Evolutionary conservation across 140 eudicot species (phyloP), one percentile per base, ranked within the genome.

Genomic region (Erigeron philadelphicus): DNA sequence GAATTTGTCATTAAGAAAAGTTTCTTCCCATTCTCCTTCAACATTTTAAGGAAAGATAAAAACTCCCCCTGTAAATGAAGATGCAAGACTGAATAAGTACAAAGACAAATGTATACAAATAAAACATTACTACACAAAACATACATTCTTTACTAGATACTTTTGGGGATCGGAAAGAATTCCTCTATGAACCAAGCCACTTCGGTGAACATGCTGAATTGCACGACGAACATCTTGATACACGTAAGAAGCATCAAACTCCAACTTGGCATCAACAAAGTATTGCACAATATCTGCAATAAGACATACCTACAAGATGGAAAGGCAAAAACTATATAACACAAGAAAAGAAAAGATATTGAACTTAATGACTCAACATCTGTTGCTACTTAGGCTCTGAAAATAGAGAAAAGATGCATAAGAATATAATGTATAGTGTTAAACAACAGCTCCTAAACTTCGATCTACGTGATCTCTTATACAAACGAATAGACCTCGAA

Each of bases 251-350:
- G 99, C 70, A 66, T 93, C 99, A 61, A 93, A 89, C 61, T 93
- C 99, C 84, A 93, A 78, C 78, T 89, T 85, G 50, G 95, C 96
- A 75, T 93, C 99, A 75, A 93, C 94, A 80, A 93, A 93, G 66
- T 83, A 95, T 73, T 93, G 94, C 71, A 93, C 90, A 61, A 93
- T 81, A 76, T 93, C 99, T 72, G 97, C 97, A 80, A 93, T 87
- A 67, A 93, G 87, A 82, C 98, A 91, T 61, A 95, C 91, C 98
- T 91, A 84, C 78, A 84, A 64, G 75, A 54, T 45, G 72, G 50
- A 9, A 73, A 70, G 17, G 72, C 57, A 61, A 68, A 62, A 73
- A 18, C 11, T 6, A 68, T 40, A 42, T 12, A 57, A 54, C 35
- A 6, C 25, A 63, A 63, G 62, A 63, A 17, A 31, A 16, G 46